These are phyloP conservation scores for Cymbidium sinense DNA, from an alignment of 106 monocot species.

Conservation along the genomic window DNA sequence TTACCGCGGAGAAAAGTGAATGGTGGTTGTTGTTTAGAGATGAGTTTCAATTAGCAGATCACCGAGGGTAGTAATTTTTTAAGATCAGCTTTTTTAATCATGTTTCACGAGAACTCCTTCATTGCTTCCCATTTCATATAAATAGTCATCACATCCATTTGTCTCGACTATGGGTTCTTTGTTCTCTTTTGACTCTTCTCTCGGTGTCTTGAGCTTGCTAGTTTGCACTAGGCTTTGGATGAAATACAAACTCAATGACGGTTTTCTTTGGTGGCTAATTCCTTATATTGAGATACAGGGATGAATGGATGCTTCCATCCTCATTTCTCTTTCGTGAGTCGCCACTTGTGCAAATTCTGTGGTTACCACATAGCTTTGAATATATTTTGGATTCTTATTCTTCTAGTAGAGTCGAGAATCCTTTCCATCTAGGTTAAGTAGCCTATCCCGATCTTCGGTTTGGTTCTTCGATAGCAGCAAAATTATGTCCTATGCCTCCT, in stretches of 20 bases:
- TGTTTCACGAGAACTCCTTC: constrained; percentile 43
- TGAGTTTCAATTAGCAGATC: constrained; percentile 56
- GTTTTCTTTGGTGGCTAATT: not conserved
- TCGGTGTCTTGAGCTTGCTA: constrained; percentile 4
- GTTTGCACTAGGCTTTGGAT: not conserved
- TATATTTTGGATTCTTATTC: constrained; percentile 84
- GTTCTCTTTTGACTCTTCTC: constrained; percentile 48
- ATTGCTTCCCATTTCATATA: constrained; percentile 86
- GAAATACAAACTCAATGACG: not conserved
- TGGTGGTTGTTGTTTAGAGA: constrained; percentile 42
- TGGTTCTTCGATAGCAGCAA: not conserved
- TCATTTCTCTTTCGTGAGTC: constrained; percentile 32
- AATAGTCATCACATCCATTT: constrained; percentile 43
- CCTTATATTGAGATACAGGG: constrained; percentile 10
- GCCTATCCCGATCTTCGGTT: not conserved
- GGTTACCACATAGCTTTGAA: constrained; percentile 89
- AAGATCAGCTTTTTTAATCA: constrained; percentile 50
- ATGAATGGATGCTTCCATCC: constrained; percentile 16
- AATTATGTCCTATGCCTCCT: constrained; percentile 7
- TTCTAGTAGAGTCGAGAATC: constrained; percentile 41
- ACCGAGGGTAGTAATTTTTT: constrained; percentile 40
- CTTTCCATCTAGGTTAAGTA: constrained; percentile 9
- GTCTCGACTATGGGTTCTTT: constrained; percentile 9
- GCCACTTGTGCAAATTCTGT: constrained; percentile 63
- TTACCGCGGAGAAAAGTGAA: constrained; percentile 83